A percentile compares a stretch with the other conserved stretches of the same genome.
Conservation (phyloP, 768 basidiomycete species). For the Termitomyces sp. region DNA sequence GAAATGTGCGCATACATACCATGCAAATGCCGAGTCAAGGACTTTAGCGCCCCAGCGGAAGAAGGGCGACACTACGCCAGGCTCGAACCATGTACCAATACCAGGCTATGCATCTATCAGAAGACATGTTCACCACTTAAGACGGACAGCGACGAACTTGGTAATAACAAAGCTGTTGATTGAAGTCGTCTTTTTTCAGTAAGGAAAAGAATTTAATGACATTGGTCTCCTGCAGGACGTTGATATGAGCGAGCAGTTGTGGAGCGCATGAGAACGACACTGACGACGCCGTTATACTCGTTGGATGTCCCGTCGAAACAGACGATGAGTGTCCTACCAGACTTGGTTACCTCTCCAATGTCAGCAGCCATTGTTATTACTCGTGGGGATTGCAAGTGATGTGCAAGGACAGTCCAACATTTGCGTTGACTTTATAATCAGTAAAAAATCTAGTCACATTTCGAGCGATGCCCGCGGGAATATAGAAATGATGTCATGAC, state of each 20-base stretch:
- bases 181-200: constrained; percentile 21
- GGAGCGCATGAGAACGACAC: constrained; percentile 6
- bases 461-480: background rate
- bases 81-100: constrained; percentile 48
- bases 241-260: background rate
- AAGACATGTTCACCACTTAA: background rate
- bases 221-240: constrained; percentile 21
- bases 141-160: constrained; percentile 37
- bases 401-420: background rate
- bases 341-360: constrained; percentile 9
- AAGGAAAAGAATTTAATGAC: constrained; percentile 24
- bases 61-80: constrained; percentile 61
- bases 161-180: constrained; percentile 35
- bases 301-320: constrained; percentile 58
- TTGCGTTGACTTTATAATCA: constrained; percentile 3
- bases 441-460: background rate
- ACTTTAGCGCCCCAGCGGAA: constrained; percentile 55
- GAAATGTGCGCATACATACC: constrained; percentile 33
- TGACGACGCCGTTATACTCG: constrained; percentile 34
- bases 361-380: constrained; percentile 10
- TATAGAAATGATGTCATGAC: background rate
- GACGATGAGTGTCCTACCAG: constrained; percentile 19
- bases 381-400: background rate
- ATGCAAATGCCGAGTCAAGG: constrained; percentile 67
- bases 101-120: constrained; percentile 27